These are phyloP conservation scores for Penicillium fuscoglaucum DNA, from an alignment of 2,329 filamentous ascomycete genomes.

Conservation along the genomic window DNA sequence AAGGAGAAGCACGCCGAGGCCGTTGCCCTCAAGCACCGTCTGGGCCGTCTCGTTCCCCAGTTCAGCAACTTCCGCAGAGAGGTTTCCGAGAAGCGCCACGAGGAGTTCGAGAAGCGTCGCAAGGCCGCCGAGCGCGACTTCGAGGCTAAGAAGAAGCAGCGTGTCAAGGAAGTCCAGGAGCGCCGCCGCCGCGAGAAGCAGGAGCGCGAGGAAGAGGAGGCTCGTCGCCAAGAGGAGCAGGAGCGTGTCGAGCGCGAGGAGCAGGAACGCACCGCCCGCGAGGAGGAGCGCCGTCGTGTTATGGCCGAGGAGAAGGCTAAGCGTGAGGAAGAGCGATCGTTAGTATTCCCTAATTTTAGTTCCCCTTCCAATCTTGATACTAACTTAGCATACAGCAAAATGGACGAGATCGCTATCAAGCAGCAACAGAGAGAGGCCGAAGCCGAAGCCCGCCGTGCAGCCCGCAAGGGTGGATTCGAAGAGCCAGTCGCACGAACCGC, in stretches of 20 bases:
- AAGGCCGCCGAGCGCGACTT: constrained; percentile 90
- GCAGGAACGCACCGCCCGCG: constrained; percentile 75
- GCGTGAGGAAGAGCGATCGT: constrained; percentile 61
- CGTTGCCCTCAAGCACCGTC: constrained; percentile 89
- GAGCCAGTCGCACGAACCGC: constrained; percentile 54
- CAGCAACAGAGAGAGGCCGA: constrained; percentile 87
- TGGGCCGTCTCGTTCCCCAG: constrained; percentile 76
- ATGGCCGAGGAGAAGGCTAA: constrained; percentile 69
- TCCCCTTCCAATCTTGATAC: constrained; percentile 13
- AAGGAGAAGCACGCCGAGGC: constrained; percentile 89
- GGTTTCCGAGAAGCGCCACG: constrained; percentile 81
- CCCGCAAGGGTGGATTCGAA: constrained; percentile 56
- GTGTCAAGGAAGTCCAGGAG: constrained; percentile 86
- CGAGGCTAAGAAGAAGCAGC: constrained; percentile 83
- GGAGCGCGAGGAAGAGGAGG: constrained; percentile 82
- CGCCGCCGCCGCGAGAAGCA: constrained; percentile 77
- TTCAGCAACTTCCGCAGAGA: constrained; percentile 83
- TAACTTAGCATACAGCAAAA: constrained; percentile 52
- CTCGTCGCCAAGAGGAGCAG: constrained; percentile 75
- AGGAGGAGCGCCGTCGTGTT: constrained; percentile 75
- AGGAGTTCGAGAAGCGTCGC: constrained; percentile 93
- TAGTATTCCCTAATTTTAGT: constrained; percentile 33
- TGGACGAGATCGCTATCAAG: constrained; percentile 61
- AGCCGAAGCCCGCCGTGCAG: constrained; percentile 72
- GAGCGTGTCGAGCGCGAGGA: constrained; percentile 79